These are phyloP conservation scores for Drechslera avenae DNA, from an alignment of 2,329 filamentous ascomycete species.

Conservation along the genomic window DNA sequence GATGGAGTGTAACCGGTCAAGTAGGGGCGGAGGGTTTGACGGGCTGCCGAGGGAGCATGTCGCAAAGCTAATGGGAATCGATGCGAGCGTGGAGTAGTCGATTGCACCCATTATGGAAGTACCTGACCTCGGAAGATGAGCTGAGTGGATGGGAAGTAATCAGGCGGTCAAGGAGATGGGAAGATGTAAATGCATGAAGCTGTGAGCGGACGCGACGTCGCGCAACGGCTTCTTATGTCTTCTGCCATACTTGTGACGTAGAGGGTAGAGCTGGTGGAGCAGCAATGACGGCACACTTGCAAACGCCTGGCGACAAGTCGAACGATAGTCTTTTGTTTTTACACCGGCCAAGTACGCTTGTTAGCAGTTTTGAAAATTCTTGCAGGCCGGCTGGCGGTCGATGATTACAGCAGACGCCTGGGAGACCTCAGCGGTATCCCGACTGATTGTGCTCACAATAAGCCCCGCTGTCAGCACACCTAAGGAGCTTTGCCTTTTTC, in stretches of 20 bases:
- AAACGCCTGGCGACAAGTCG: not conserved
- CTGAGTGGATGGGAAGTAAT: not conserved
- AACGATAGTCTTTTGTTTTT: too few relatives aligned
- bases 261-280: slow-evolving; percentile 25
- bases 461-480: not conserved
- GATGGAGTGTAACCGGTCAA: slow-evolving; percentile 66
- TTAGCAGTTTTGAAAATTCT: too few relatives aligned
- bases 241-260: slow-evolving; percentile 34
- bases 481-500: not conserved
- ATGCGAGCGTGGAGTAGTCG: slow-evolving; percentile 42
- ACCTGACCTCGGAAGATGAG: not conserved
- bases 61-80: slow-evolving; percentile 60
- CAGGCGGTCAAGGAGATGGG: not conserved
- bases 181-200: not conserved
- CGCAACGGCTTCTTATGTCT: slow-evolving; percentile 8
- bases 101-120: slow-evolving; percentile 38
- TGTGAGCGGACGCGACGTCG: slow-evolving; percentile 2
- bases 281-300: slow-evolving; percentile 13
- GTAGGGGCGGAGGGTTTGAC: slow-evolving; percentile 55
- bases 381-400: too few relatives aligned
- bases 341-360: too few relatives aligned
- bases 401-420: too few relatives aligned
- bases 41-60: slow-evolving; percentile 60
- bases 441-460: not conserved
- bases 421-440: too few relatives aligned